Evolutionary conservation across 2,329 filamentous ascomycete species (phyloP).

Genomic region (Mycosphaerella sp.): DNA sequence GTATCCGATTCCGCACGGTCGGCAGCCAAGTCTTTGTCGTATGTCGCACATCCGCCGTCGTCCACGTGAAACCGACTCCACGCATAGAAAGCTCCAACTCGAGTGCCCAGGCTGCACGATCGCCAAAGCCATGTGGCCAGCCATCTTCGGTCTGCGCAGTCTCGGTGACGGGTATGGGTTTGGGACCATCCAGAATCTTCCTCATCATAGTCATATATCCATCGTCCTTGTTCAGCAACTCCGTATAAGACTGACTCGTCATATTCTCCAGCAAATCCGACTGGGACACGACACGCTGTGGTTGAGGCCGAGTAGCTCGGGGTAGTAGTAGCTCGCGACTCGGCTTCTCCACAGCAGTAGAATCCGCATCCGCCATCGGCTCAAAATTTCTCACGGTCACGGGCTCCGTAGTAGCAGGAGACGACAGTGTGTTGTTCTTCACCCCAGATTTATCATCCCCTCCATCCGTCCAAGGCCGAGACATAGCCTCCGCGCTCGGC

Average conservation of each 20-base stretch:
- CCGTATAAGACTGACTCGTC: slow-evolving; percentile 23
- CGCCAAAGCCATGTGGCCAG: slow-evolving; percentile 36
- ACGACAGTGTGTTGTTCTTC: too few relatives aligned
- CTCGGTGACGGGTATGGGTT: slow-evolving; percentile 35
- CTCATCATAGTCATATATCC: slow-evolving; percentile 19
- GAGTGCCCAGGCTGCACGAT: slow-evolving; percentile 42
- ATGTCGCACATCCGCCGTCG: slow-evolving; percentile 42
- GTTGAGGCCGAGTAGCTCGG: slow-evolving; percentile 8
- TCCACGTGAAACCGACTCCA: slow-evolving; percentile 43
- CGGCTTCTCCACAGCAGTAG: slow-evolving; percentile 5
- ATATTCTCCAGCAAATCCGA: slow-evolving; percentile 26
- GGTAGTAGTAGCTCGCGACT: slow-evolving; percentile 11
- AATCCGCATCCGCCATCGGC: slow-evolving; percentile 1
- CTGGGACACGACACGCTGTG: slow-evolving; percentile 18
- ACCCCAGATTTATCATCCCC: slow-evolving; percentile 11
- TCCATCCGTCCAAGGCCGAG: slow-evolving; percentile 19
- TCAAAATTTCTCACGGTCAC: slow-evolving; percentile 1
- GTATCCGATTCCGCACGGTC: slow-evolving; percentile 36
- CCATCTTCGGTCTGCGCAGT: slow-evolving; percentile 37
- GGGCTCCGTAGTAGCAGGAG: neutral
- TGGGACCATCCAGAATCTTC: slow-evolving; percentile 23
- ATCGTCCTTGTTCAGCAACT: slow-evolving; percentile 19
- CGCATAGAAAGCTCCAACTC: slow-evolving; percentile 43
- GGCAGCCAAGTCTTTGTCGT: slow-evolving; percentile 42
- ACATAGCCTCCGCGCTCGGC: slow-evolving; percentile 20